Evolutionary conservation across 2,329 filamentous ascomycete species (phyloP), one percentile per base, ranked within the genome.

Genomic region (Clarireedia hainanense): DNA sequence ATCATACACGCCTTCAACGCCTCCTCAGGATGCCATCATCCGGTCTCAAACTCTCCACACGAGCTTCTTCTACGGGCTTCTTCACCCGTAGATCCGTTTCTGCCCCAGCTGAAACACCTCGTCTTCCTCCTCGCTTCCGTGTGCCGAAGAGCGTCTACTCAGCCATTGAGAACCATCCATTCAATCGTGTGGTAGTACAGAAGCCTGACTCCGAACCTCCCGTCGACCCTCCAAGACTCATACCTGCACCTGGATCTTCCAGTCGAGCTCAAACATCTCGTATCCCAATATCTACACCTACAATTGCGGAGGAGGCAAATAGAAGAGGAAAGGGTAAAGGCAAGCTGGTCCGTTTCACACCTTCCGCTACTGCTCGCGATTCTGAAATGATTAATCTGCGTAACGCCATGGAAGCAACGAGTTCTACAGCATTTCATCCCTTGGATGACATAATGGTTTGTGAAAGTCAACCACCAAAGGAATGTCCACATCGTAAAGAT

Each of bases 81-180:
- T 39, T 50, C 47, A 48, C 50, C 6, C 43, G 43, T 26, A 46
- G 53, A 40, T 34, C 34, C 9, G 46, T 50, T 20, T 55, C 52
- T 43, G 47, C 52, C 6, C 46, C 52, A 17, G 20, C 23, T 20
- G 52, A 47, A 37, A 36, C 49, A 5, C 39, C 36, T 9, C 37
- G 52, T 36, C 52, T 50, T 9, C 52, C 52, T 43, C 52, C 52
- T 26, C 56, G 63, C 49, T 69, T 68, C 47, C 60, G 66, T 47
- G 65, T 66, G 14, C 65, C 63, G 24, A 63, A 61, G 57, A 69
- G 68, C 50, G 60, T 57, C 14, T 68, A 69, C 58, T 59, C 60
- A 3, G 48, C 60, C n/a, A 57, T 69, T 12, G 60, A 65, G 42
- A 60, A 60, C 27, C 67, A 69, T 58, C 68, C 68, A 0, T 69